Base-by-base conservation (phyloP, 768 basidiomycete species). In the Chalciporus sphaerocephalus region DNA sequence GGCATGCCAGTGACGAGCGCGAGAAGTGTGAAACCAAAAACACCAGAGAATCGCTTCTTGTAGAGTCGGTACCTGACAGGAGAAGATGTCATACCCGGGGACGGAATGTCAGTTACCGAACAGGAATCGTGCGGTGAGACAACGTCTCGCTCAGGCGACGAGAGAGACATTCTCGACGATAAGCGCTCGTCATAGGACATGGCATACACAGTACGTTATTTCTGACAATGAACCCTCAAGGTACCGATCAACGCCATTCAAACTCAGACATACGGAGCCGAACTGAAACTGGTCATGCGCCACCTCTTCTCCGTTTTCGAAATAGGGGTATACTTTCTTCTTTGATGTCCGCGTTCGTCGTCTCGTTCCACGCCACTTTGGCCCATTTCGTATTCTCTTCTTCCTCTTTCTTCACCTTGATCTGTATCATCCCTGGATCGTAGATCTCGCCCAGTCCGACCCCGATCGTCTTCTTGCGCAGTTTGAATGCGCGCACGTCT, bases 401-500 rank as follows among this genome's bases (percentile, higher is more conserved):
- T 25, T 53, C 51, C 42, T 71, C 69, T 54, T 78, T 75, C 60
- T 75, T 75, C 68, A 79, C 52, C 59, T 82, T 81, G 55, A 88
- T 75, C 23, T 78, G 68, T 38, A 90, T 80, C 17, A 80, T 56
- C 1, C 81, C 84, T 4, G 87, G 87, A 61, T 95, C 92, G 53
- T 88, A 94, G 22, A 88, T 78, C 54, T 90, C 85, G 11, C 85
- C 89, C 10, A 89, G 70, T 6, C 85, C 87, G 0, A 72, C 64
- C 1, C 63, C 67, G 35, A 78, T 60, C 0, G 73, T 80, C 68
- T 81, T 84, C 71, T 79, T 83, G 50, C 80, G 73, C 48, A 90
- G 58, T 63, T 85, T 87, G 71, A 81, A 90, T 22, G 70, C 64
- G 4, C 83, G 77, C 9, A 65, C 62, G 34, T 72, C 72, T 16